These are phyloP conservation scores for Mixia osmundae DNA, from an alignment of 1,284 basidiomycete species.

Conservation along the genomic window DNA sequence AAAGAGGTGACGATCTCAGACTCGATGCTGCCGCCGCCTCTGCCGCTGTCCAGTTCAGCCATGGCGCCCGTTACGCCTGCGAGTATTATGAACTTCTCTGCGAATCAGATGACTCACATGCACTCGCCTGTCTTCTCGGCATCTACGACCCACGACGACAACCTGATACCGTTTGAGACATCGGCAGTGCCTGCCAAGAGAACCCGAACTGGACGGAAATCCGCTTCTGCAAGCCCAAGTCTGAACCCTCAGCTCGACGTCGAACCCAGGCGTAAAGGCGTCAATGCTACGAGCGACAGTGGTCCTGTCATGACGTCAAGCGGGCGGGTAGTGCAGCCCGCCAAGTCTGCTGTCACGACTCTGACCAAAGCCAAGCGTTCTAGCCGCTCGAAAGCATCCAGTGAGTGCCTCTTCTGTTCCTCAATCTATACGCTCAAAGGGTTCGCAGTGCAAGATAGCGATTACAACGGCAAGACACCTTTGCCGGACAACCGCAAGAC, in stretches of 20 bases:
- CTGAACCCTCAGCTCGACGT: neutral
- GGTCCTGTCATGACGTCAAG: too few species aligned
- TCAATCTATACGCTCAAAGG: too few species aligned
- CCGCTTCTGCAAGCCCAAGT: conserved; percentile 2
- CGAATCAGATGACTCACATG: conserved; percentile 5
- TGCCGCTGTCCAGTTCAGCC: neutral
- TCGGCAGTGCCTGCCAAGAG: conserved; percentile 2
- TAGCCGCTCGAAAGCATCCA: too few species aligned
- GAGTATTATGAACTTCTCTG: conserved; percentile 15
- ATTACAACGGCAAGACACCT: conserved; percentile 10
- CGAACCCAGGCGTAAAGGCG: neutral
- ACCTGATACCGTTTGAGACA: conserved; percentile 4
- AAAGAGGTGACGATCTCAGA: conserved; percentile 6
- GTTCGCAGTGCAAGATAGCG: conserved; percentile 5
- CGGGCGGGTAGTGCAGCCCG: too few species aligned
- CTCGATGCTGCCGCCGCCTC: conserved; percentile 7
- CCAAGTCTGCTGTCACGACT: too few species aligned
- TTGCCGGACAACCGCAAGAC: conserved; percentile 39
- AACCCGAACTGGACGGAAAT: too few species aligned
- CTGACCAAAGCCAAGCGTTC: too few species aligned
- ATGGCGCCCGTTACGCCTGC: conserved; percentile 14
- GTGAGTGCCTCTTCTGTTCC: too few species aligned
- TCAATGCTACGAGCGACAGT: neutral
- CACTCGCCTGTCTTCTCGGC: neutral
- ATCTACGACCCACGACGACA: neutral